phyloP scores from a whole-genome alignment of 2,329 filamentous ascomycete genomes.

The Fusarium sp. region DNA sequence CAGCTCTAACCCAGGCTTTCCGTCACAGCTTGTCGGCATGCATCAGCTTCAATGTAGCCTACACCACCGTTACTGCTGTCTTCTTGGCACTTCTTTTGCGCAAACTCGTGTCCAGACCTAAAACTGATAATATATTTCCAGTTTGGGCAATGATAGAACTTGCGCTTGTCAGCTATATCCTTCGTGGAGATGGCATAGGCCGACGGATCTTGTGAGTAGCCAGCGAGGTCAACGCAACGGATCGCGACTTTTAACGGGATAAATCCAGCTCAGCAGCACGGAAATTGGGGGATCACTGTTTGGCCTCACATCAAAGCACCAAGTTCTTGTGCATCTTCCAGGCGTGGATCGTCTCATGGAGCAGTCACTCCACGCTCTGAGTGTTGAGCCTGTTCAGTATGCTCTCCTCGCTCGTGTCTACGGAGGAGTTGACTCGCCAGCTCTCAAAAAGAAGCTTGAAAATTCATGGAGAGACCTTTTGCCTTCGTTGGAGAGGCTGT shows the following conservation, averaged over 20 bases:
- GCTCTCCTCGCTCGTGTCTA: slow-evolving; percentile 30
- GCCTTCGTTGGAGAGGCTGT: slow-evolving; percentile 25
- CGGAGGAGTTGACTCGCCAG: not conserved
- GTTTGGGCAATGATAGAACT: slow-evolving; percentile 26
- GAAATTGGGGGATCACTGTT: slow-evolving; percentile 34
- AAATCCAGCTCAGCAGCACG: slow-evolving; percentile 12
- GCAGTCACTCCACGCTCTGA: slow-evolving; percentile 26
- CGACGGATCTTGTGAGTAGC: slow-evolving; percentile 26
- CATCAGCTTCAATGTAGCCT: not conserved
- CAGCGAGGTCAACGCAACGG: not conserved
- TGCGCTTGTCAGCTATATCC: slow-evolving; percentile 19
- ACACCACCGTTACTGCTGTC: not conserved
- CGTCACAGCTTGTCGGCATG: not conserved
- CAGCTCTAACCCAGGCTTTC: not conserved
- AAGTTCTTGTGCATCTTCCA: slow-evolving; percentile 28
- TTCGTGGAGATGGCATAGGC: slow-evolving; percentile 18
- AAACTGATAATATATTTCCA: not conserved
- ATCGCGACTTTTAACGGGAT: not conserved
- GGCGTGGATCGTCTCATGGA: slow-evolving; percentile 30
- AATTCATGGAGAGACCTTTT: slow-evolving; percentile 6
- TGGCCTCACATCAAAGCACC: slow-evolving; percentile 33
- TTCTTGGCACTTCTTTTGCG: not conserved
- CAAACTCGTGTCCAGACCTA: not conserved
- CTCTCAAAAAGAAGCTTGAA: not conserved
- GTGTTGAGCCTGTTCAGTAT: slow-evolving; percentile 9